Evolutionary conservation across 257 asterid genomes (phyloP), one percentile per base, ranked within the genome.

Genomic region (Perilla frutescens): DNA sequence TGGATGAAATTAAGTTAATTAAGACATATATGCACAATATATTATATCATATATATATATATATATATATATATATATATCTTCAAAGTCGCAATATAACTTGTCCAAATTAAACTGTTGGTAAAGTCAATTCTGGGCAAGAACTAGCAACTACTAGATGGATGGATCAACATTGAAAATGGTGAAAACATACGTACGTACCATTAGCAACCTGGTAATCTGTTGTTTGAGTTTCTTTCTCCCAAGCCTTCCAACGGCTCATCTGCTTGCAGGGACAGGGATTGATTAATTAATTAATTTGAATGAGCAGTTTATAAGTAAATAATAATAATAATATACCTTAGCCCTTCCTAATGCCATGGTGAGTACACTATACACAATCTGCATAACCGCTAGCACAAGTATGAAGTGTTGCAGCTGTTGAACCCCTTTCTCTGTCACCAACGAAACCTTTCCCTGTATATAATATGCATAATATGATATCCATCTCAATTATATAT

Each of bases 241-340:
- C 93, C 93, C 91, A 88, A 10, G 60, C 68, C 68, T 86, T 77
- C 93, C 93, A 88, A 32, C 84, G 85, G 66, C 70, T 84, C 89
- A 88, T 86, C 91, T 88, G 26, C 26, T 20, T 20, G 77, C 63
- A 72, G 34, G 67, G 8, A 20, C n/a, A n/a, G n/a, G n/a, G n/a
- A 20, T 20, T 20, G 1, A 20, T 20, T 20, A 20, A 20, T 20
- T 20, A 20, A 20, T 20, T 20, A 20, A 20, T 20, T 20, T 20
- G 26, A 20, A 20, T 20, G 26, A 20, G 26, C 26, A 20, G 26
- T 20, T 20, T 20, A 20, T 20, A 20, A 20, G 26, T 20, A 20
- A 20, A 20, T 20, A 20, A 20, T 20, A 20, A 20, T 20, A 20
- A 20, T 20, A 20, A 20, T 20, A 20, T 76, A 85, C 93, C 86